Evolutionary conservation across 2,329 filamentous ascomycete species (phyloP).

Genomic region (Diaporthe sp.): DNA sequence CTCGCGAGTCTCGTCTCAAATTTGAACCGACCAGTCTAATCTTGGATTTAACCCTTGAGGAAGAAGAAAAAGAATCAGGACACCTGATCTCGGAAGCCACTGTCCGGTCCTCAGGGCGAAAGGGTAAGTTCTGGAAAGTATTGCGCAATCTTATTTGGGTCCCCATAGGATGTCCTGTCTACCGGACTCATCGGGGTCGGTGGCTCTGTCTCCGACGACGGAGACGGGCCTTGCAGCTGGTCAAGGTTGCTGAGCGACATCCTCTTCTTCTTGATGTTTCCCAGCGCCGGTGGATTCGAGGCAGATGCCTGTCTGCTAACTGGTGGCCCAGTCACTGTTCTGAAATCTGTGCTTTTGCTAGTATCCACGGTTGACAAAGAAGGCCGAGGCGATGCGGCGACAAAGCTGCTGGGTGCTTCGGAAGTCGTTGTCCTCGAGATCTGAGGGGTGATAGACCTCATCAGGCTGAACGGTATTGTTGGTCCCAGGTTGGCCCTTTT

Average conservation of each 20-base stretch:
- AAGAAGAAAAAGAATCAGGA: neutral
- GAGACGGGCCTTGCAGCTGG: constrained; percentile 35
- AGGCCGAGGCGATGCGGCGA: constrained; percentile 19
- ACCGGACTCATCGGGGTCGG: constrained; percentile 46
- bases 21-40: neutral
- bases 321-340: constrained; percentile 43
- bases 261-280: constrained; percentile 58
- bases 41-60: neutral
- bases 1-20: neutral
- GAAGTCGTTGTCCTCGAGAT: constrained; percentile 17
- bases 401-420: neutral
- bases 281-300: constrained; percentile 47
- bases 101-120: constrained; percentile 37
- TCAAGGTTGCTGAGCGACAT: constrained; percentile 50
- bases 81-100: neutral
- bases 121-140: constrained; percentile 54
- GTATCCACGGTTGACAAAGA: constrained; percentile 18
- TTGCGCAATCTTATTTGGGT: constrained; percentile 55
- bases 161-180: constrained; percentile 53
- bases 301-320: constrained; percentile 39
- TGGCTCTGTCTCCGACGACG: constrained; percentile 40
- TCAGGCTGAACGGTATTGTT: constrained; percentile 48
- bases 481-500: constrained; percentile 48
- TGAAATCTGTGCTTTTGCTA: constrained; percentile 41
- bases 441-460: constrained; percentile 44